These are phyloP conservation scores for Lentinula lateritia DNA, from an alignment of 768 basidiomycete genomes.

Conservation along the genomic window DNA sequence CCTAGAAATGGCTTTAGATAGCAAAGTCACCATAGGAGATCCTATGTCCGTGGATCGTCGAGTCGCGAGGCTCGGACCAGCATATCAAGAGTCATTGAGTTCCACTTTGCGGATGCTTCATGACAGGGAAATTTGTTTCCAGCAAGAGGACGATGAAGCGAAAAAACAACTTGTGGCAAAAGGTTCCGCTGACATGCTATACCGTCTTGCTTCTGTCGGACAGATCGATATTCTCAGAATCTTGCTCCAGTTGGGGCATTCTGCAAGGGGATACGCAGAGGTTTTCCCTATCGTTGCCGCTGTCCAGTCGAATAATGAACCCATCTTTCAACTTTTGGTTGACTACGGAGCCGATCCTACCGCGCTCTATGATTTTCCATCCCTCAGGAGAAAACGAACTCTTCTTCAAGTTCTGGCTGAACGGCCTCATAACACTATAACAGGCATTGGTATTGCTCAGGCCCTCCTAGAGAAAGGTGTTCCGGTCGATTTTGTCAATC, in stretches of 20 bases:
- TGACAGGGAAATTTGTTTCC: neutral
- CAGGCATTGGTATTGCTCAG: neutral
- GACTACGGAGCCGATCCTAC: slow-evolving; percentile 2
- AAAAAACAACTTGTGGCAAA: neutral
- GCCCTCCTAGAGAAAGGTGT: slow-evolving; percentile 5
- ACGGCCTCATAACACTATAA: neutral
- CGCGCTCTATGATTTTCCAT: neutral
- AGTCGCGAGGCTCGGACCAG: slow-evolving; percentile 1
- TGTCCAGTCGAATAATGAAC: slow-evolving; percentile 4
- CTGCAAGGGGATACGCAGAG: slow-evolving; percentile 2
- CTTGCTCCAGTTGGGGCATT: slow-evolving; percentile 7
- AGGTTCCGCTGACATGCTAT: neutral
- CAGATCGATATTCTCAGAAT: slow-evolving; percentile 3
- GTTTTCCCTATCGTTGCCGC: slow-evolving; percentile 7
- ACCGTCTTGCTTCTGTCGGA: slow-evolving; percentile 3
- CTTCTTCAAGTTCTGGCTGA: slow-evolving; percentile 1
- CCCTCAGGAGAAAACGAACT: neutral
- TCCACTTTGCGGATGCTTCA: slow-evolving; percentile 8
- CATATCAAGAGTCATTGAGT: slow-evolving; percentile 3
- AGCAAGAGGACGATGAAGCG: neutral
- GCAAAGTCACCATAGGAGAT: slow-evolving; percentile 3
- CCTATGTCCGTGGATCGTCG: slow-evolving; percentile 8
- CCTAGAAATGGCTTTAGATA: slow-evolving; percentile 2
- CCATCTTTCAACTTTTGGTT: slow-evolving; percentile 8
- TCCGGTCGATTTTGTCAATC: slow-evolving; percentile 2